These are phyloP conservation scores for Ganoderma lingzhi DNA, from an alignment of 1,284 basidiomycete genomes.

Conservation along the genomic window DNA sequence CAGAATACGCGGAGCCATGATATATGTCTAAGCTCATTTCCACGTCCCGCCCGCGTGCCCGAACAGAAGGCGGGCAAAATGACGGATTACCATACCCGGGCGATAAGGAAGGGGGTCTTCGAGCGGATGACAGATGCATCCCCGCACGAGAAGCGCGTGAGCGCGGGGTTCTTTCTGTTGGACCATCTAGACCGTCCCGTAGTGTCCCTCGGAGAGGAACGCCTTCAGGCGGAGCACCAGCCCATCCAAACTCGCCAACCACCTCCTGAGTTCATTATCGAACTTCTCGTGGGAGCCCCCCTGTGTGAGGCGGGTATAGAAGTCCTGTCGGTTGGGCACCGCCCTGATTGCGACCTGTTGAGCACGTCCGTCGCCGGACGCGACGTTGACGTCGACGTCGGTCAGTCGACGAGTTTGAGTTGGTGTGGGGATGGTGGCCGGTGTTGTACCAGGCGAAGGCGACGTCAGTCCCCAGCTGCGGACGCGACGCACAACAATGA, in stretches of 20 bases:
- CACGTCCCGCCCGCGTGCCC: slow-evolving; percentile 23
- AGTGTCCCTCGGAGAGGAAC: slow-evolving; percentile 74
- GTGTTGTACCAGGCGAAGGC: background rate
- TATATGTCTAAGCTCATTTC: slow-evolving; percentile 15
- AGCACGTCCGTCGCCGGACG: slow-evolving; percentile 4
- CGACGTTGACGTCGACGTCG: background rate
- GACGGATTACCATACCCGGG: slow-evolving; percentile 14
- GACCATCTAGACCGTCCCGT: slow-evolving; percentile 58
- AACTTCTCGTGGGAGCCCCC: slow-evolving; percentile 83
- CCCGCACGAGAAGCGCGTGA: slow-evolving; percentile 7
- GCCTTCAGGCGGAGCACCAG: slow-evolving; percentile 73
- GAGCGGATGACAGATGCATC: slow-evolving; percentile 6
- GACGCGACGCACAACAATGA: background rate
- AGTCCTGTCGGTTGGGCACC: slow-evolving; percentile 87
- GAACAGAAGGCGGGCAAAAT: slow-evolving; percentile 28
- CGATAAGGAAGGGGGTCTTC: slow-evolving; percentile 23
- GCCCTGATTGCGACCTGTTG: slow-evolving; percentile 91
- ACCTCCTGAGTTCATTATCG: slow-evolving; percentile 76
- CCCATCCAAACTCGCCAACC: slow-evolving; percentile 81
- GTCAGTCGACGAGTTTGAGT: background rate
- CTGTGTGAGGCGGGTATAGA: slow-evolving; percentile 87
- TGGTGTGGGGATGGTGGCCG: background rate
- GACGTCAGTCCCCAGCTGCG: background rate
- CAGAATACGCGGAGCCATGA: slow-evolving; percentile 10
- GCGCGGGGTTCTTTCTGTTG: slow-evolving; percentile 30